Evolutionary conservation across 2,329 filamentous ascomycete genomes (phyloP).

Genomic region (Pezicula rhizophila): DNA sequence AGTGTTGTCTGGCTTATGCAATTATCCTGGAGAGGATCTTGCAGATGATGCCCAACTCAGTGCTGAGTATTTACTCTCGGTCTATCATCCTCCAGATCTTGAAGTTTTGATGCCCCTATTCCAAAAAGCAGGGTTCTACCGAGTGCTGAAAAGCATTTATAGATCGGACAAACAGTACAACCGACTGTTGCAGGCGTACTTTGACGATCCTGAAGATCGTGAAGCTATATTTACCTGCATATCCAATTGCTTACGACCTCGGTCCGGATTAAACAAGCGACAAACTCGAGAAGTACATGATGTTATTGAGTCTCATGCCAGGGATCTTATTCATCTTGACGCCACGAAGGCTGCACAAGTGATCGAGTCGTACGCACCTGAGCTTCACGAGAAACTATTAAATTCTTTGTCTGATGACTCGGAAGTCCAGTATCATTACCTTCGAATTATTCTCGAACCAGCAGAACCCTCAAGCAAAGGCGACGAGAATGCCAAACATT

Average conservation of each 20-base stretch:
- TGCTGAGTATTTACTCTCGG: conserved; percentile 86
- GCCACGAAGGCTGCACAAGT: conserved; percentile 48
- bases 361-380: conserved; percentile 48
- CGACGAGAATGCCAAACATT: conserved; percentile 29
- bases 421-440: conserved; percentile 56
- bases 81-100: conserved; percentile 85
- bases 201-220: conserved; percentile 76
- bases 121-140: conserved; percentile 74
- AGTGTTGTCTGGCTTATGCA: conserved; percentile 76
- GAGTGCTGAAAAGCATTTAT: conserved; percentile 87
- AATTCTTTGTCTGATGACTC: conserved; percentile 45
- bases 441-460: conserved; percentile 68
- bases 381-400: conserved; percentile 50
- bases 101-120: conserved; percentile 71
- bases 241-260: conserved; percentile 63
- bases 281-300: conserved; percentile 67
- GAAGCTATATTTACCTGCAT: conserved; percentile 75
- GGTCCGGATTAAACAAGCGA: conserved; percentile 56
- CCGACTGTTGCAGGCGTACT: conserved; percentile 71
- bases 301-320: conserved; percentile 51
- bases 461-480: conserved; percentile 20
- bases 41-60: conserved; percentile 95
- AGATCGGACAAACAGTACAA: conserved; percentile 73
- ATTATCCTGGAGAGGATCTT: conserved; percentile 73
- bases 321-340: conserved; percentile 52